These are phyloP conservation scores for Neurospora sp. DNA, from an alignment of 495 filamentous ascomycete species.

Conservation along the genomic window DNA sequence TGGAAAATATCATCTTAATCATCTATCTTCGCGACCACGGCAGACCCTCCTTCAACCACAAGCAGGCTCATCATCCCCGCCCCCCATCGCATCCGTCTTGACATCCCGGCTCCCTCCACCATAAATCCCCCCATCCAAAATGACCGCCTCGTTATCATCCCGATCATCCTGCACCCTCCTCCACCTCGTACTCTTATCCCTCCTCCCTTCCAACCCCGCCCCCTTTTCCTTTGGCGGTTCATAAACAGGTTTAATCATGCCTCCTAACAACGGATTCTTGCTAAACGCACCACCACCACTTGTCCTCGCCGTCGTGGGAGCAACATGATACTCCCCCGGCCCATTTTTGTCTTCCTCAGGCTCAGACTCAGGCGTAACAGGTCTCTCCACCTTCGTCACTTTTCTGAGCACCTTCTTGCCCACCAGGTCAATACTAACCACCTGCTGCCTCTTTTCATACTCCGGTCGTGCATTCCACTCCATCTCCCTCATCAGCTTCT, in stretches of 20 bases:
- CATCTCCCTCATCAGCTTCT: conserved; percentile 75
- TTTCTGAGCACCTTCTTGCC: conserved; percentile 66
- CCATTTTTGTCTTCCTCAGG: conserved; percentile 23
- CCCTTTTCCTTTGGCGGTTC: conserved; percentile 38
- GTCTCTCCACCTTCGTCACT: conserved; percentile 53
- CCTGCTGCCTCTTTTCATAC: conserved; percentile 83
- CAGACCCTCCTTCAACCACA: neutral
- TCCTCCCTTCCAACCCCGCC: conserved; percentile 26
- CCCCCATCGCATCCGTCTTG: neutral
- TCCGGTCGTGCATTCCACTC: conserved; percentile 86
- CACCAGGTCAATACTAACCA: conserved; percentile 76
- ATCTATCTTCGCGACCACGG: neutral
- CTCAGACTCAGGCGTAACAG: conserved; percentile 38
- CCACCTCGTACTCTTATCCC: conserved; percentile 52
- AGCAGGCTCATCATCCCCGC: neutral
- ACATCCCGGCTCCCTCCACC: conserved; percentile 24
- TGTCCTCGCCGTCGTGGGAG: conserved; percentile 1
- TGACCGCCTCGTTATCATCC: conserved; percentile 86
- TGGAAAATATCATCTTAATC: neutral
- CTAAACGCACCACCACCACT: conserved; percentile 58
- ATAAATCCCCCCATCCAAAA: conserved; percentile 73
- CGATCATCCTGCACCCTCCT: conserved; percentile 84
- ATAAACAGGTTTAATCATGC: conserved; percentile 72
- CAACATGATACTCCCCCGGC: neutral
- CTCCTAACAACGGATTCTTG: conserved; percentile 72